phyloP scores from a whole-genome alignment of 306 rosid species.

The Casuarina equisetifolia region DNA sequence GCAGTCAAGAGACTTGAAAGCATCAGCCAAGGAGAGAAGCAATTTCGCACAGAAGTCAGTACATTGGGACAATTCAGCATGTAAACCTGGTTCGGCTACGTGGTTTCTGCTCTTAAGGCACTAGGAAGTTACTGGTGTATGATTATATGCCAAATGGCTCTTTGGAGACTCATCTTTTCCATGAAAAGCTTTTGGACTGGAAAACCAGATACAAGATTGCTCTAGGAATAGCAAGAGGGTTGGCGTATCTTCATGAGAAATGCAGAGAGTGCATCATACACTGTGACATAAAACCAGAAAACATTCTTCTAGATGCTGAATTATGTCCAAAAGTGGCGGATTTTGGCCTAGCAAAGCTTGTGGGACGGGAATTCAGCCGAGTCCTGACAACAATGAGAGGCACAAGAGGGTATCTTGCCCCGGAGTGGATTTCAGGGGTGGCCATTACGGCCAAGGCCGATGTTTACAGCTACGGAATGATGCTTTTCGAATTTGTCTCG shows the following conservation, averaged over 20 bases:
- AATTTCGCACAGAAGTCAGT: slow-evolving; percentile 77
- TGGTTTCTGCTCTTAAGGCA: slow-evolving; percentile 84
- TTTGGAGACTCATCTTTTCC: slow-evolving; percentile 54
- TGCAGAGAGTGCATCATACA: slow-evolving; percentile 91
- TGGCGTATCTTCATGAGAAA: slow-evolving; percentile 78
- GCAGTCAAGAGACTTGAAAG: slow-evolving; percentile 71
- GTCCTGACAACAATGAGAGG: slow-evolving; percentile 95
- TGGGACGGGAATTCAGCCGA: slow-evolving; percentile 82
- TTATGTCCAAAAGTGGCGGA: slow-evolving; percentile 80
- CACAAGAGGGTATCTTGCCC: slow-evolving; percentile 91
- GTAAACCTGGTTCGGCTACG: slow-evolving; percentile 86
- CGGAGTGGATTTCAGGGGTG: slow-evolving; percentile 88
- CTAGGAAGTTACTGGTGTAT: slow-evolving; percentile 66
- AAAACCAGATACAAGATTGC: slow-evolving; percentile 77
- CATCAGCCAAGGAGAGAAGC: slow-evolving; percentile 90
- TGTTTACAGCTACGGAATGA: slow-evolving; percentile 91
- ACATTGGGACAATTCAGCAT: slow-evolving; percentile 83
- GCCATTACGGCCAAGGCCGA: slow-evolving; percentile 86
- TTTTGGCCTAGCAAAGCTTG: slow-evolving; percentile 82
- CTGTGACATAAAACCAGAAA: slow-evolving; percentile 92
- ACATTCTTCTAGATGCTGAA: slow-evolving; percentile 75
- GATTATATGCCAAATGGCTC: slow-evolving; percentile 86
- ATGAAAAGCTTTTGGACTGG: slow-evolving; percentile 56
- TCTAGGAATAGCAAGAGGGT: slow-evolving; percentile 79
- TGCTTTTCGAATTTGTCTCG: slow-evolving; percentile 78